A percentile compares a stretch with the other conserved stretches of the same genome.
Conservation (phyloP, 2,329 filamentous ascomycete genomes). For the Phoma sp. region DNA sequence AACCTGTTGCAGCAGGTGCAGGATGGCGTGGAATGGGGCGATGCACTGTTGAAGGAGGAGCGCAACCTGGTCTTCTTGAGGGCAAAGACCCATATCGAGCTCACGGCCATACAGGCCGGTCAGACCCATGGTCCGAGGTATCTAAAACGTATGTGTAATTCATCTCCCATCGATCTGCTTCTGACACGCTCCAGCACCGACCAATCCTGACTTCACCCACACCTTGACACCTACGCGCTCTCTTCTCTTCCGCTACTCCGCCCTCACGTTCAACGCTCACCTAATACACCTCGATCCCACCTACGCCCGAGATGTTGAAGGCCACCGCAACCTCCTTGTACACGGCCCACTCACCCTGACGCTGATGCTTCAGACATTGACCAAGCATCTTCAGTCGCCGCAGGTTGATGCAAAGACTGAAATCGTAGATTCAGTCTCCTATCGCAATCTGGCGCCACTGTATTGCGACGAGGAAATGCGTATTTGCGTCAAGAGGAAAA, state of each 20-base stretch:
- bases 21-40: conserved; percentile 22
- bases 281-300: conserved; percentile 81
- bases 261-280: conserved; percentile 87
- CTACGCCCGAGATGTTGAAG: conserved; percentile 75
- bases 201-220: conserved; percentile 62
- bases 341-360: conserved; percentile 85
- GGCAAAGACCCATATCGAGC: conserved; percentile 51
- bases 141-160: conserved; percentile 40
- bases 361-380: conserved; percentile 74
- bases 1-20: conserved; percentile 13
- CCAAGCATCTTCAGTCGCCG: conserved; percentile 24
- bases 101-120: conserved; percentile 37
- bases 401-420: neutral
- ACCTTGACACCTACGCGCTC: conserved; percentile 69
- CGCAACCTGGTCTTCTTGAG: conserved; percentile 70
- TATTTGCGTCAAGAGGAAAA: conserved; percentile 68
- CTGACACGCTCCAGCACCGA: conserved; percentile 51
- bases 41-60: conserved; percentile 61
- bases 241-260: conserved; percentile 88
- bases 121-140: conserved; percentile 43
- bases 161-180: neutral
- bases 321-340: conserved; percentile 76
- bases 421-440: conserved; percentile 68
- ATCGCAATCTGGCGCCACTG: conserved; percentile 81
- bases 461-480: conserved; percentile 75